Base-by-base conservation (phyloP, 768 basidiomycete species). In the Holtermannia corniformis region DNA sequence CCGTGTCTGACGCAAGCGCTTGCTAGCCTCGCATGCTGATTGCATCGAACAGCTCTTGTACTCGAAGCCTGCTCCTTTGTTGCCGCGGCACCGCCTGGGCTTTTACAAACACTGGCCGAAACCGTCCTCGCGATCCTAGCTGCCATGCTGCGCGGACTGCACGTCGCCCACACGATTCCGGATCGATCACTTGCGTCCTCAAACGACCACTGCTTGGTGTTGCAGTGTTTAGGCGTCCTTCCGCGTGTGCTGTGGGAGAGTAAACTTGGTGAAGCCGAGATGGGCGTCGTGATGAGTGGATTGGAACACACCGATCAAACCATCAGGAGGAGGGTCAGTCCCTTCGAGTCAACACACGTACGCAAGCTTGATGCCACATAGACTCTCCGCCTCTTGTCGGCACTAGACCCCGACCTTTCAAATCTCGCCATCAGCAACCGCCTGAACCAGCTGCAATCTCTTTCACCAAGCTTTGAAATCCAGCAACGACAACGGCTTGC, bases 271-370 rank as follows among this genome's bases (percentile, higher is more conserved):
- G 60, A 63, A 27, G 28, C 3, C 3, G 62, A 65, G 43, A 68
- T 68, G 67, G 44, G 54, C 1, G 45, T 54, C 10, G 51, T 68
- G 23, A 64, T 68, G 64, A 49, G 58, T 25, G 67, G 67, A 3
- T 45, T 65, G 20, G 54, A 65, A 37, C 57, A 56, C 49, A 27
- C 37, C 11, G 67, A 68, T 51, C 50, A 56, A 42, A 60, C 49
- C 21, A 51, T 65, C 16, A 56, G 67, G 12, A 41, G 51, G 49
- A 32, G 43, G 19, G 65, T 68, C 27, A 46, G 62, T 55, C 21
- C 16, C 32, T 25, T 41, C 13, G 13, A 14, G 10, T 27, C 2
- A 2, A 26, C 46, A 16, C 11, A 7, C 4, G 28, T 49, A 24
- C 16, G 22, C 20, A 45, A 49, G 14, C 21, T 16, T 16, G 40